Base-by-base conservation (phyloP, 2,329 filamentous ascomycete genomes). In the Neonectria coccinea region DNA sequence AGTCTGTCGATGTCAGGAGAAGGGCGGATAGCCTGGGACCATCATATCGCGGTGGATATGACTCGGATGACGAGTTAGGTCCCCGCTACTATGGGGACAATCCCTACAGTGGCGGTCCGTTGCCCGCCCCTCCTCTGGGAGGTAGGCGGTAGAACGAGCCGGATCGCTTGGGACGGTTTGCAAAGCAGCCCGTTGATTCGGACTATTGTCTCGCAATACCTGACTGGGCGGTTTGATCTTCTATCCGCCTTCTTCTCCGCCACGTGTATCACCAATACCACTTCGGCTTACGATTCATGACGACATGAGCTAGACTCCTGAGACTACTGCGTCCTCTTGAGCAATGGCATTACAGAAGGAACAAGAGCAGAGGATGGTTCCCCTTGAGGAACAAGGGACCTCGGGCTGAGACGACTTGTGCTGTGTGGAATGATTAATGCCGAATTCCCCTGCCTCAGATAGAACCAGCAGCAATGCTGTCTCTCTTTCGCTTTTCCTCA, bases 61-160 rank as follows among this genome's bases (percentile, higher is more conserved):
- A 83, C 59, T 73, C 69, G 53, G 76, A 76, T 42, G 66, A 80
- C 61, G 82, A 84, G 58, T 75, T 75, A 44, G 69, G 70, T 56
- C 81, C 83, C 59, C 82, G 75, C 64, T 85, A 84, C 70, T 73
- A 78, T 50, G 82, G 85, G 66, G 83, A 80, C 57, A 83, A 83
- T 64, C 80, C 84, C 3, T 85, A 85, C 69, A 74, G 79, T 47
- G 75, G 77, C 51, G 73, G 79, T 47, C 73, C 70, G 20, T 67
- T 86, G 55, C 81, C 83, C 44, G 78, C 82, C 8, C 72, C 76
- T 64, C 73, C 71, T 51, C 54, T 69, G 57, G 70, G 65, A 64
- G 53, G 65, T 31, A 53, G 60, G 41, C 56, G 55, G 41, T 64
- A 60, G 54, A 61, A 57, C n/a, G 31, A 48, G 14, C 25, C 18